Conservation (phyloP, 192 early-diverging fungal genomes). For the Coemansia sp. region DNA sequence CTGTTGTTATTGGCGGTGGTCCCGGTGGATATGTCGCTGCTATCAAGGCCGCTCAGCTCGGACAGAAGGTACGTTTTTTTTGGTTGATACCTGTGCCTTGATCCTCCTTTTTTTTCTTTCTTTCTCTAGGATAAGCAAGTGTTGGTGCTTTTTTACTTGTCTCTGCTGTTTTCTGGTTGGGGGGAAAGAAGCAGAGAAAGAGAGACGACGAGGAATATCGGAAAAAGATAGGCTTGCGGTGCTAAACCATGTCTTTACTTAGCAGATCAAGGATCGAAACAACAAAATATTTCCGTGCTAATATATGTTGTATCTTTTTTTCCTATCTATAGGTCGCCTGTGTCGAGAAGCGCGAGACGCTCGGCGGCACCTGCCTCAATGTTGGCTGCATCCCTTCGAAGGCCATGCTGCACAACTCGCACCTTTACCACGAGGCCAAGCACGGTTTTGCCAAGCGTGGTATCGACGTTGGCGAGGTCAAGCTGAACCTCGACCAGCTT, state of each 20-base stretch:
- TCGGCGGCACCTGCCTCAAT: slow-evolving; percentile 98
- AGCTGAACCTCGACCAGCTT: slow-evolving; percentile 84
- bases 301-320: not conserved
- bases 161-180: too few species aligned
- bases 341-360: slow-evolving; percentile 91
- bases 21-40: slow-evolving; percentile 99
- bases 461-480: slow-evolving; percentile 84
- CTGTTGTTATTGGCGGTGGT: slow-evolving; percentile 90
- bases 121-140: too few species aligned
- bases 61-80: slow-evolving; percentile 75
- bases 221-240: too few species aligned
- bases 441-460: slow-evolving; percentile 92
- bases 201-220: too few species aligned
- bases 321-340: slow-evolving; percentile 75
- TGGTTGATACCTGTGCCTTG: too few species aligned
- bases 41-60: slow-evolving; percentile 97
- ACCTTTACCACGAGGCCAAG: slow-evolving; percentile 90
- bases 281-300: too few species aligned
- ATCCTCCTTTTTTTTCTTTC: too few species aligned
- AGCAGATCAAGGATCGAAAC: too few species aligned
- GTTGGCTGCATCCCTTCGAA: slow-evolving; percentile 99
- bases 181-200: too few species aligned
- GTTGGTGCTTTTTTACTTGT: too few species aligned
- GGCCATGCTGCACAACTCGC: slow-evolving; percentile 97
- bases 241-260: too few species aligned